Conservation (phyloP, 805 yeast genomes). For the Hanseniaspora hatyaiensis region DNA sequence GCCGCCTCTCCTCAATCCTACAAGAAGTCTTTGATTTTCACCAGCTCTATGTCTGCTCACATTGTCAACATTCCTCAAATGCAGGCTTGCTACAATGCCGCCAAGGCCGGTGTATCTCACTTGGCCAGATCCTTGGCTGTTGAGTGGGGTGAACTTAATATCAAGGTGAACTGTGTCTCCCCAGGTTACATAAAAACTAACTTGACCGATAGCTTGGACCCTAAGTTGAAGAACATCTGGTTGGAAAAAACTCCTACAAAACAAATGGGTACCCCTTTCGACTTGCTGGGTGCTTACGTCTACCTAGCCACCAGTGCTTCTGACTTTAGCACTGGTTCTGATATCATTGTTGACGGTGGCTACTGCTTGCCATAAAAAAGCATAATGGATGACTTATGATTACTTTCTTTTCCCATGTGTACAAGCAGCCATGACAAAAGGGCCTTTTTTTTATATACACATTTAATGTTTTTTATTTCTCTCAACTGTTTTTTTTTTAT, state of each 20-base stretch:
- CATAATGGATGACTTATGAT: too few species aligned
- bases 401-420: too few species aligned
- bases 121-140: conserved; percentile 67
- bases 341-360: conserved; percentile 71
- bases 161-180: conserved; percentile 61
- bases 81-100: conserved; percentile 77
- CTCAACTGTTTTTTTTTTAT: too few species aligned
- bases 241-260: conserved; percentile 50
- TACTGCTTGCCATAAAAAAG: conserved; percentile 28
- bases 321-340: conserved; percentile 68
- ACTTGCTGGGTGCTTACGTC: conserved; percentile 66
- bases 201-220: conserved; percentile 40
- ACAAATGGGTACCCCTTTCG: conserved; percentile 62
- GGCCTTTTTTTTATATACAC: too few species aligned
- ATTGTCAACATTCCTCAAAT: conserved; percentile 77
- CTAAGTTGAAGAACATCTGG: conserved; percentile 40
- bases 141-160: conserved; percentile 81
- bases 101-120: conserved; percentile 75
- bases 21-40: conserved; percentile 64
- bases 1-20: conserved; percentile 12
- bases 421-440: too few species aligned
- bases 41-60: conserved; percentile 85
- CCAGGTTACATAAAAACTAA: conserved; percentile 83
- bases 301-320: conserved; percentile 75
- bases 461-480: too few species aligned